phyloP scores from a whole-genome alignment of 225 moss, liverwort and hornwort species.

The Bryum argenteum region DNA sequence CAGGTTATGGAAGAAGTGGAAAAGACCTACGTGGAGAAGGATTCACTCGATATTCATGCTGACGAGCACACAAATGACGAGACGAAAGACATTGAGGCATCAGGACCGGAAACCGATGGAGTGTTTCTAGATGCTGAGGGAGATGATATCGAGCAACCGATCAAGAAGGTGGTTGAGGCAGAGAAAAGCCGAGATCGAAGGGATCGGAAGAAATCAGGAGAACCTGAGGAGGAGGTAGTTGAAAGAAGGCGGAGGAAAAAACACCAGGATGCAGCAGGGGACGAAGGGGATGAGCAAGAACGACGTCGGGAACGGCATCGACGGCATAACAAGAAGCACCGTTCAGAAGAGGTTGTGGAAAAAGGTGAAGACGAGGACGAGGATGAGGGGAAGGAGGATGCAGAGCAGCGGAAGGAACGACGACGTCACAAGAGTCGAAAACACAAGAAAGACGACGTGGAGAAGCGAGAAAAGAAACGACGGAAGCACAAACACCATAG shows the following conservation, averaged over 20 bases:
- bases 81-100: slow-evolving; percentile 28
- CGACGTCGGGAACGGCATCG: slow-evolving; percentile 46
- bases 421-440: slow-evolving; percentile 70
- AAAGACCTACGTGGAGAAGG: too few relatives aligned
- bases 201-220: slow-evolving; percentile 49
- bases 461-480: slow-evolving; percentile 78
- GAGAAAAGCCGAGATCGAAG: slow-evolving; percentile 30
- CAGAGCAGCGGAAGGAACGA: slow-evolving; percentile 67
- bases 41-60: too few relatives aligned
- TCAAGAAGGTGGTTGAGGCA: slow-evolving; percentile 32
- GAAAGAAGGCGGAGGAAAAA: slow-evolving; percentile 48
- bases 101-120: slow-evolving; percentile 28
- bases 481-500: slow-evolving; percentile 64
- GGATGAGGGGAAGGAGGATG: slow-evolving; percentile 65
- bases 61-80: slow-evolving; percentile 28
- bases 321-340: slow-evolving; percentile 46
- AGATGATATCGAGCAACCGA: slow-evolving; percentile 33
- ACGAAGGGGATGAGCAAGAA: slow-evolving; percentile 52
- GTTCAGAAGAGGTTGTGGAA: slow-evolving; percentile 42
- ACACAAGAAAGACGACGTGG: slow-evolving; percentile 71
- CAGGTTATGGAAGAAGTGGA: not conserved
- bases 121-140: slow-evolving; percentile 19
- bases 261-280: slow-evolving; percentile 38
- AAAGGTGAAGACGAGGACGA: slow-evolving; percentile 56
- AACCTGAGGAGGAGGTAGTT: slow-evolving; percentile 40